Percentiles rank a stretch among this genome's conserved stretches.
Conservation (phyloP, 2,329 filamentous ascomycete genomes). For the Chrysoporthe austroafricana region DNA sequence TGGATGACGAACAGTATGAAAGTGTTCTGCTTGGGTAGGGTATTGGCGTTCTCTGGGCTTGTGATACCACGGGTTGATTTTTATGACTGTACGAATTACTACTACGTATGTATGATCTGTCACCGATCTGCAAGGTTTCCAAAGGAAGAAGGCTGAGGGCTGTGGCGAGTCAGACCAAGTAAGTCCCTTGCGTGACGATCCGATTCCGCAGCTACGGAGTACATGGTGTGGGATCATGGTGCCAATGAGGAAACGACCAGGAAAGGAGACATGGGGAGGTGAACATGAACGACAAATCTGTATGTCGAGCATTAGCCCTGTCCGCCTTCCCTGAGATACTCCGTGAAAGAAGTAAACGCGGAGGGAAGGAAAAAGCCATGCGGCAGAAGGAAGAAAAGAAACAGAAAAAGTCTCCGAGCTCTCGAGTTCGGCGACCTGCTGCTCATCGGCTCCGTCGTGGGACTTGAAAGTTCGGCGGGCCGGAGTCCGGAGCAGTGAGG, state of each 20-base stretch:
- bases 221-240: not conserved
- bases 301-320: not conserved
- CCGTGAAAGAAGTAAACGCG: not conserved
- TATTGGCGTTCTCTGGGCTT: not conserved
- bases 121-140: not conserved
- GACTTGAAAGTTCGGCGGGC: not conserved
- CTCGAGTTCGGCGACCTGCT: slow-evolving; percentile 6
- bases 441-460: slow-evolving; percentile 1
- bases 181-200: not conserved
- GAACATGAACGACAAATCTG: not conserved
- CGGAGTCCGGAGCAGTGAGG: not conserved
- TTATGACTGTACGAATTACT: slow-evolving; percentile 13
- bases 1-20: slow-evolving; percentile 52
- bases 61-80: slow-evolving; percentile 6
- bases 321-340: not conserved
- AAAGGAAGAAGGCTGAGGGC: not conserved
- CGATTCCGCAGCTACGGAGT: slow-evolving; percentile 1
- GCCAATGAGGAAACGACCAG: not conserved
- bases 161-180: not conserved
- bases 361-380: not conserved
- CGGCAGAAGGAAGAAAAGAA: not conserved
- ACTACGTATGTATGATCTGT: not conserved
- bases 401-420: slow-evolving; percentile 8
- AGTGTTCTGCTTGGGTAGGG: slow-evolving; percentile 48
- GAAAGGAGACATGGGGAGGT: too few relatives aligned